Conservation (phyloP, 139 green algal genomes). For the Chlorokybus atmophyticus region DNA sequence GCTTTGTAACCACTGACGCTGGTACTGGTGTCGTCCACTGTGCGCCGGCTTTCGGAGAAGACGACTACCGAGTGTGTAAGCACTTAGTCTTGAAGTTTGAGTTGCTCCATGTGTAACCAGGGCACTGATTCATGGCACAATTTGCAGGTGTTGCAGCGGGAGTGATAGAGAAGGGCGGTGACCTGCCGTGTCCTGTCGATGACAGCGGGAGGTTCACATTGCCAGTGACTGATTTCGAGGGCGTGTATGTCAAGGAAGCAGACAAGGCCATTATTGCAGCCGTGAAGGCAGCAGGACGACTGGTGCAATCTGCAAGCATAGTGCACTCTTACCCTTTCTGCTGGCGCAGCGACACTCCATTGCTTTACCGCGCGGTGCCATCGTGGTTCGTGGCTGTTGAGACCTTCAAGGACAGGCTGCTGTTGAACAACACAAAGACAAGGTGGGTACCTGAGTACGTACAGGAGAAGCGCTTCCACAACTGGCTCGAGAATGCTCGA, state of each 20-base stretch:
- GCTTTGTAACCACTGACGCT: conserved; percentile 87
- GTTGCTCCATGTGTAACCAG: too few species aligned
- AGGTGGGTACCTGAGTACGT: conserved; percentile 92
- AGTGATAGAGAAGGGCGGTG: conserved; percentile 38
- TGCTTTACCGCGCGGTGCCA: conserved; percentile 67
- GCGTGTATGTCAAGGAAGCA: conserved; percentile 38
- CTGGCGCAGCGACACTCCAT: conserved; percentile 89
- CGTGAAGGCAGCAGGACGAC: conserved; percentile 36
- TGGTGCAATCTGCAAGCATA: conserved; percentile 55
- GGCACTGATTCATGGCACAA: too few species aligned
- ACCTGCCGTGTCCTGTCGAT: conserved; percentile 78
- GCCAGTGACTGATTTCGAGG: conserved; percentile 56
- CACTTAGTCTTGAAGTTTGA: too few species aligned
- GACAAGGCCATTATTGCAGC: conserved; percentile 85
- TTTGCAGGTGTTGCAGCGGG: conserved; percentile 54
- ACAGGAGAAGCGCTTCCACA: conserved; percentile 97
- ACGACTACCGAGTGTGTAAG: conserved; percentile 96
- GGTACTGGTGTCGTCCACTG: conserved; percentile 93
- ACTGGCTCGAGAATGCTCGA: conserved; percentile 91
- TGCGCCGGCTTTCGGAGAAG: conserved; percentile 91
- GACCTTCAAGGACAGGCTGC: conserved; percentile 68
- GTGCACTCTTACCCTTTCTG: conserved; percentile 94
- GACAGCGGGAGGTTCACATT: conserved; percentile 68
- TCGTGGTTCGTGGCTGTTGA: conserved; percentile 92
- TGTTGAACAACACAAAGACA: conserved; percentile 80